Evolutionary conservation across 2,329 filamentous ascomycete genomes (phyloP).

Genomic region (Achaetomium macrosporum): DNA sequence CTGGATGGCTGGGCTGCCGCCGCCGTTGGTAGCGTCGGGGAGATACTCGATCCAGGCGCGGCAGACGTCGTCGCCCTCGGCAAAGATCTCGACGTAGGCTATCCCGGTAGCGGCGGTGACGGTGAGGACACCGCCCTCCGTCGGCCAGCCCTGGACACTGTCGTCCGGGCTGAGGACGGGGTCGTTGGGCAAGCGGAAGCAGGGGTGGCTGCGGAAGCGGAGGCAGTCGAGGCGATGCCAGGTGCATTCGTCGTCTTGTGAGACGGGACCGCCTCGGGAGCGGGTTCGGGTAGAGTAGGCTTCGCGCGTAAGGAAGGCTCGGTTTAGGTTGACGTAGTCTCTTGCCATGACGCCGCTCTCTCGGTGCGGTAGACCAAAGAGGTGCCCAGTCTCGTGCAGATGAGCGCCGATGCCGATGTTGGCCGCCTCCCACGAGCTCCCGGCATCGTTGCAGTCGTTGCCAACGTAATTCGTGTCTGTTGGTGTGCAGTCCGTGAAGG

Average conservation of each 20-base stretch:
- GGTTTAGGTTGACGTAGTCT: conserved; percentile 79
- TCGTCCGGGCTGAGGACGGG: conserved; percentile 57
- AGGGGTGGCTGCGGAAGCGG: conserved; percentile 84
- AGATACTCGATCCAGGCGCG: conserved; percentile 76
- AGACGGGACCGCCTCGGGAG: conserved; percentile 69
- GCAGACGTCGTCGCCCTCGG: conserved; percentile 75
- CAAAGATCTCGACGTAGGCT: conserved; percentile 76
- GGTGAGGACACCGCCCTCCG: conserved; percentile 70
- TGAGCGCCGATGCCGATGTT: conserved; percentile 92
- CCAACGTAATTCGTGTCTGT: conserved; percentile 76
- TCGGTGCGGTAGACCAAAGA: conserved; percentile 86
- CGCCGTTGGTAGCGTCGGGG: conserved; percentile 45
- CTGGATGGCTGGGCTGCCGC: conserved; percentile 41
- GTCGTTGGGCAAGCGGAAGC: conserved; percentile 80
- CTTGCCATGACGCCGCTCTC: conserved; percentile 87
- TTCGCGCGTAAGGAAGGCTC: conserved; percentile 75
- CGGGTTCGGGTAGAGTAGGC: conserved; percentile 83
- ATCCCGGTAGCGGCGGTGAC: conserved; percentile 76
- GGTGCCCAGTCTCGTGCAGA: conserved; percentile 81
- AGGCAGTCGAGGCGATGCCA: conserved; percentile 90
- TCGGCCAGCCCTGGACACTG: conserved; percentile 79
- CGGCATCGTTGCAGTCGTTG: conserved; percentile 81
- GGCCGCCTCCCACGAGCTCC: conserved; percentile 91
- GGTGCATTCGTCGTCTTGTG: conserved; percentile 74
- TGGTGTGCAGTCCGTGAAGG: conserved; percentile 84